Base-by-base conservation (phyloP, 768 basidiomycete genomes). In the Trametes cingulata region DNA sequence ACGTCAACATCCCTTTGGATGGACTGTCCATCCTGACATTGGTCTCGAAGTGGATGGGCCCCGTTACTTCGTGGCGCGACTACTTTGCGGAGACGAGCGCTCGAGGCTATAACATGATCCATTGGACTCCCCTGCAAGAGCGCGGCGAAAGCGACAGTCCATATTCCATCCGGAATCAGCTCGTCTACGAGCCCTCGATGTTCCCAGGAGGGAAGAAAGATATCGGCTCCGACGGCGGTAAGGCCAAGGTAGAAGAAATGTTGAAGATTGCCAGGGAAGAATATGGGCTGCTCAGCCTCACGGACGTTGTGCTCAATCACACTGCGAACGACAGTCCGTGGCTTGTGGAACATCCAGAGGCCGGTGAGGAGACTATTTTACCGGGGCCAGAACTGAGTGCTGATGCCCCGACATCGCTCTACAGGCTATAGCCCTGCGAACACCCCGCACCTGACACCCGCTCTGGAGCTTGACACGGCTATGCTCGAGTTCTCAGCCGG, bases 41-140 rank as follows among this genome's bases (percentile, higher is more conserved):
- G 39, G 87, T 99, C 45, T 96, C 95, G 1, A 99, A 99, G 73
- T 99, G 97, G 97, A 97, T 98, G 93, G 96, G 95, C 1, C 82
- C 88, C 1, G 74, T 93, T 36, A 73, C 77, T 12, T 78, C 86
- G 29, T 98, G 97, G 97, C 79, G 76, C 43, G 79, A 80, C 3
- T 85, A 92, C 70, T 91, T 97, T 65, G 80, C 82, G 49, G 93
- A 95, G 74, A 91, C 93, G 12, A 84, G 86, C 52, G 82, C 91
- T 53, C 80, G 96, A 48, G 96, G 97, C 0, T 99, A 99, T 78
- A 99, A 95, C 52, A 97, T 98, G 93, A 77, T 99, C 42, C 97
- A 99, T 70, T 99, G 90, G 79, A 91, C 96, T 0, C 97, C 97
- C 0, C 77, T 99, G 6, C 96, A 99, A 74, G 88, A 91, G 71